Evolutionary conservation across 2,329 filamentous ascomycete genomes (phyloP).

Genomic region (Aspergillus intermedius): DNA sequence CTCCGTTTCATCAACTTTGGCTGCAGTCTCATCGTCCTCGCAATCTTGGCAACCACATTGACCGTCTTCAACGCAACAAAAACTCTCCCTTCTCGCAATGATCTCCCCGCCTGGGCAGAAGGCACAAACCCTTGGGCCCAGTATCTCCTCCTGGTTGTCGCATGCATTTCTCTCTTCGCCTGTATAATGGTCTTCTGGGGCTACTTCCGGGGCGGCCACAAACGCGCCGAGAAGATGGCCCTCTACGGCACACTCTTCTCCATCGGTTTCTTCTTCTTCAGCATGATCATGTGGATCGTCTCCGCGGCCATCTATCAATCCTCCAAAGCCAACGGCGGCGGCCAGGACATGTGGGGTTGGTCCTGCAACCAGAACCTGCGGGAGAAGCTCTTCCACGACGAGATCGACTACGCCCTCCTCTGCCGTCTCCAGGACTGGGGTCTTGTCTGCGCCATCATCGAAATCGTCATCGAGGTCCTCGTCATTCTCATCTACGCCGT

Average conservation of each 20-base stretch:
- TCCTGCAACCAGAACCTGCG: constrained; percentile 87
- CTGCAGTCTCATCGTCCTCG: constrained; percentile 88
- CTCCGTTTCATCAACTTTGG: constrained; percentile 95
- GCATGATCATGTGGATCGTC: constrained; percentile 84
- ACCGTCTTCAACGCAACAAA: constrained; percentile 88
- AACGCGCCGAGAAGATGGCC: constrained; percentile 81
- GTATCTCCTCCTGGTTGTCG: constrained; percentile 69
- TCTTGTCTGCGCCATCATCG: constrained; percentile 93
- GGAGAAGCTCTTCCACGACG: constrained; percentile 65
- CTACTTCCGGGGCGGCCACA: constrained; percentile 84
- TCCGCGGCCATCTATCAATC: constrained; percentile 80
- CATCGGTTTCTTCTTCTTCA: constrained; percentile 88
- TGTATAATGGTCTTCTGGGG: constrained; percentile 74
- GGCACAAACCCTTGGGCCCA: constrained; percentile 84
- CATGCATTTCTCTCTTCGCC: constrained; percentile 72
- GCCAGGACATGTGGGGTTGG: constrained; percentile 97
- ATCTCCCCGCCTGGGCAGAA: constrained; percentile 75
- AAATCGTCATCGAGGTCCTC: constrained; percentile 85
- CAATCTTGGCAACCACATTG: constrained; percentile 84
- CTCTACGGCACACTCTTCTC: constrained; percentile 95
- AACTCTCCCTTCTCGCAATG: constrained; percentile 65
- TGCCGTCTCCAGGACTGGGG: constrained; percentile 94
- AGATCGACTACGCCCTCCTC: constrained; percentile 81
- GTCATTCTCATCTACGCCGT: constrained; percentile 88
- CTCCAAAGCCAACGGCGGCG: constrained; percentile 62